A percentile compares a stretch with the other conserved stretches of the same genome.
phyloP scores from a whole-genome alignment of 2,329 filamentous ascomycete genomes.

The Exophiala sp. region DNA sequence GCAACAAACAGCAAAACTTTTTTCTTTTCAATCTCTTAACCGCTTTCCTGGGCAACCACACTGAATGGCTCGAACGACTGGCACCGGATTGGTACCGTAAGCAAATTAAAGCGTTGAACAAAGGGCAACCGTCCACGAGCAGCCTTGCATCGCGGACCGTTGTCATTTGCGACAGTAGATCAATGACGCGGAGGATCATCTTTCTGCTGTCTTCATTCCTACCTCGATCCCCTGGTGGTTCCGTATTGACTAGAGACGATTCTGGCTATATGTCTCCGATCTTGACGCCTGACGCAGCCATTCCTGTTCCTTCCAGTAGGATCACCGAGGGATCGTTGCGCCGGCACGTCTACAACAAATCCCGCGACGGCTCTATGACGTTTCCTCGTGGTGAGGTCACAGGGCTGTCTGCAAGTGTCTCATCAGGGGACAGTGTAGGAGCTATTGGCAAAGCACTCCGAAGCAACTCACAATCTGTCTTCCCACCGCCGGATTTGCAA shows the following conservation, averaged over 20 bases:
- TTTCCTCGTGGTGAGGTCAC: constrained; percentile 16
- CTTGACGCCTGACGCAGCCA: constrained; percentile 18
- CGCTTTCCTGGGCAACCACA: constrained; percentile 58
- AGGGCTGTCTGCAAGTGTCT: constrained; percentile 40
- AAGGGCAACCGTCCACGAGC: constrained; percentile 44
- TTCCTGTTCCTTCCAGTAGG: constrained; percentile 13
- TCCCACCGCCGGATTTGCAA: neutral
- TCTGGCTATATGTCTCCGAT: constrained; percentile 19
- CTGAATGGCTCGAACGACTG: constrained; percentile 56
- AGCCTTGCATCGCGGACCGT: constrained; percentile 54
- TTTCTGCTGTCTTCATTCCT: constrained; percentile 58
- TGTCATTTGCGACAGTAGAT: constrained; percentile 57
- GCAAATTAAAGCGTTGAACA: constrained; percentile 49
- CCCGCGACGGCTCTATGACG: constrained; percentile 12
- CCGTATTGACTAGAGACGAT: constrained; percentile 12
- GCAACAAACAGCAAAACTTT: constrained; percentile 56
- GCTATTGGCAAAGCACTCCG: constrained; percentile 12
- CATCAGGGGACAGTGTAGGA: constrained; percentile 41
- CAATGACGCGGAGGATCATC: constrained; percentile 56
- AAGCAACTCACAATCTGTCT: constrained; percentile 6
- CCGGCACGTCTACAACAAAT: constrained; percentile 14
- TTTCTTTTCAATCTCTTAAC: constrained; percentile 59
- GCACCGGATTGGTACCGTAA: constrained; percentile 55
- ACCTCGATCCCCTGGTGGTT: constrained; percentile 34
- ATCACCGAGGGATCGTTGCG: constrained; percentile 11